Evolutionary conservation across 441 rosid genomes (phyloP).

Genomic region (Gossypium lobatum): DNA sequence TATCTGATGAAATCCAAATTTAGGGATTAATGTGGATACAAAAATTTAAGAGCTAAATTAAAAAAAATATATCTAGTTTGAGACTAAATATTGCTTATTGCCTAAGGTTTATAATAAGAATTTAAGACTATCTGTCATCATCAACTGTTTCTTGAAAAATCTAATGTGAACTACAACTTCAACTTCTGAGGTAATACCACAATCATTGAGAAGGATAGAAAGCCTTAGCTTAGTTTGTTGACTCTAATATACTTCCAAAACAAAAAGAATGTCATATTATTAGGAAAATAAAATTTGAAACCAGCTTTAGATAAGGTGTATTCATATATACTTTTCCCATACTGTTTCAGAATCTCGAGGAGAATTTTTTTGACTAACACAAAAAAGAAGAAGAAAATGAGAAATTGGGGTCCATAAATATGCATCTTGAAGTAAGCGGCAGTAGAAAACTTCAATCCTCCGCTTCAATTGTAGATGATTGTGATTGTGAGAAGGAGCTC

Average conservation of each 20-base stretch:
- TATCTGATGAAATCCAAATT: too few relatives aligned
- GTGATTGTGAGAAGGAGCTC: conserved; percentile 13
- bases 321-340: neutral
- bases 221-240: too few relatives aligned
- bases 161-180: neutral
- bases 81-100: too few relatives aligned
- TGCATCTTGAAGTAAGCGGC: neutral
- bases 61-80: too few relatives aligned
- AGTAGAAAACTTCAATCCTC: too few relatives aligned
- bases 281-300: too few relatives aligned
- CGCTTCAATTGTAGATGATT: too few relatives aligned
- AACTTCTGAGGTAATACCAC: neutral
- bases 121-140: neutral
- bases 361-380: neutral
- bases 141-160: neutral
- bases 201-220: neutral
- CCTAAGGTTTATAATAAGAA: too few relatives aligned
- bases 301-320: too few relatives aligned
- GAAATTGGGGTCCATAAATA: neutral
- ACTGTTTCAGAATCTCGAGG: neutral
- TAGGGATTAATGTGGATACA: too few relatives aligned
- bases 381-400: neutral
- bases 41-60: too few relatives aligned
- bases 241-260: neutral
- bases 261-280: neutral